A percentile compares a stretch with the other conserved stretches of the same genome.
Conservation (phyloP, 306 rosid genomes). For the Prunus mume region DNA sequence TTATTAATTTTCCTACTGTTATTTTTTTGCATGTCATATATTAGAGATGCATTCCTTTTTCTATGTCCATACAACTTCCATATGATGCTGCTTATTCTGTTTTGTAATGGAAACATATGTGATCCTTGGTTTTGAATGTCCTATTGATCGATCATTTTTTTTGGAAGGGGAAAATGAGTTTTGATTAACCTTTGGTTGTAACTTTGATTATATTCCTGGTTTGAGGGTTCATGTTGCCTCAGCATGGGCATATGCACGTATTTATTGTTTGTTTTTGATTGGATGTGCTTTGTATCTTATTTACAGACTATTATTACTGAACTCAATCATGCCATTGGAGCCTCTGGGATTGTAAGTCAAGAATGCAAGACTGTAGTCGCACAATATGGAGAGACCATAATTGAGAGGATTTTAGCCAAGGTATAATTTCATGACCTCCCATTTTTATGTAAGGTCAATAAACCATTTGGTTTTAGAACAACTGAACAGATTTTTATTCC, state of each 20-base stretch:
- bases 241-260: background rate
- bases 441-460: background rate
- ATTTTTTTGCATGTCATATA: background rate
- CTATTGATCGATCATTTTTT: background rate
- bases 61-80: background rate
- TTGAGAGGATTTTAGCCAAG: constrained; percentile 51
- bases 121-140: background rate
- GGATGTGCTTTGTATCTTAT: constrained; percentile 4
- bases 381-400: constrained; percentile 60
- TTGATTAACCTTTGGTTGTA: background rate
- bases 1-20: background rate
- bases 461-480: background rate
- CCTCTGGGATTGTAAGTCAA: constrained; percentile 60
- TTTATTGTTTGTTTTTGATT: background rate
- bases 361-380: constrained; percentile 66
- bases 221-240: background rate
- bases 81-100: background rate
- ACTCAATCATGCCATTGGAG: constrained; percentile 76
- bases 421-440: constrained; percentile 21
- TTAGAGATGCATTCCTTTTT: background rate
- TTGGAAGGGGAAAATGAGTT: background rate
- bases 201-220: background rate
- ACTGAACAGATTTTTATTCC: background rate
- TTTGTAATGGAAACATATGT: too few relatives aligned
- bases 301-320: constrained; percentile 55